Base-by-base conservation (phyloP, 352 stramenopile genomes). In the Phytophthora vignae region DNA sequence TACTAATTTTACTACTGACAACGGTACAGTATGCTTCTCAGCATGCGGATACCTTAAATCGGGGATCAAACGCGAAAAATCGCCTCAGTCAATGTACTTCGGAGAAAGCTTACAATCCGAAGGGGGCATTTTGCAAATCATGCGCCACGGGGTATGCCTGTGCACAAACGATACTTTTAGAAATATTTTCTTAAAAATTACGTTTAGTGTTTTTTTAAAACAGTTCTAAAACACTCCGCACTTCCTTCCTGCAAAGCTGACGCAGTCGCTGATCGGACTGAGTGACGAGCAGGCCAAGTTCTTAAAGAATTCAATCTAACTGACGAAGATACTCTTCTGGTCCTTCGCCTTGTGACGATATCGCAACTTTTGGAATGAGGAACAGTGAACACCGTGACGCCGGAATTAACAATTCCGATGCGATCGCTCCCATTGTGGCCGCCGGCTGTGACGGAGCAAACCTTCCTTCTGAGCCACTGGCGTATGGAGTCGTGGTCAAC, bases 271-370 rank as follows among this genome's bases (percentile, higher is more conserved):
- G 54, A 60, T 60, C 33, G 55, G 55, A 60, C n/a, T 60, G 55
- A 50, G 31, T 49, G 55, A 60, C 55, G 55, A 60, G 55, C 55
- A 60, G 55, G 55, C 31, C 55, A 60, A 60, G 33, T 60, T 33
- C 55, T 60, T 49, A n/a, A 60, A 49, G 55, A 60, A 49, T 33
- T 60, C 21, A 1, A 50, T 31, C 33, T 50, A 60, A 60, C 55
- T 49, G 55, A 60, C 19, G 55, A 60, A 50, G 55, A 60, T 14
- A 10, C 9, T 60, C 55, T 60, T 60, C 33, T 60, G 55, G 55
- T 60, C 55, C 19, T 50, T 60, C 55, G 55, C 55, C 22, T 60
- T 60, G 55, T 19, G 55, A 60, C 33, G 55, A 33, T 10, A 60
- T 60, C 38, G 55, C 55, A 48, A 60, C 31, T 21, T 60, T 49